Conservation (phyloP, 2,329 filamentous ascomycete species). For the Chrysoporthe deuterocubensis region DNA sequence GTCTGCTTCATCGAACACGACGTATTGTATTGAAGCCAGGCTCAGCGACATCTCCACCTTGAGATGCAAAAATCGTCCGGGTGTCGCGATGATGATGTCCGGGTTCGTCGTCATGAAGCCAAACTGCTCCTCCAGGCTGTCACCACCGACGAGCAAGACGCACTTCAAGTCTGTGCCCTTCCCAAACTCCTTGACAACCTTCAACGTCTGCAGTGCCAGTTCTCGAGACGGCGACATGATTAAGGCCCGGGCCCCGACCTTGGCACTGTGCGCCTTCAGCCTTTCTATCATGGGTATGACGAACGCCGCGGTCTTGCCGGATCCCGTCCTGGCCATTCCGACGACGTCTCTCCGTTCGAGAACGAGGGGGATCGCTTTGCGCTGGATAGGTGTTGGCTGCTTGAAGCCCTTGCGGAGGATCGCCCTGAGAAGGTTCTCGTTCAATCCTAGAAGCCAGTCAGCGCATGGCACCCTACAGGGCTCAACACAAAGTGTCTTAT, state of each 20-base stretch:
- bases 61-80: constrained; percentile 92
- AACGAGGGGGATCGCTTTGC: constrained; percentile 92
- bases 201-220: constrained; percentile 90
- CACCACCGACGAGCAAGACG: constrained; percentile 91
- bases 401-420: constrained; percentile 94
- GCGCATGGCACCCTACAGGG: background rate
- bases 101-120: constrained; percentile 90
- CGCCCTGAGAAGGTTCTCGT: constrained; percentile 81
- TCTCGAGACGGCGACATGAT: constrained; percentile 93
- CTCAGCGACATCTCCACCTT: constrained; percentile 96
- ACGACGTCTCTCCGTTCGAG: constrained; percentile 94
- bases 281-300: constrained; percentile 98
- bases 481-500: background rate
- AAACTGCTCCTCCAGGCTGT: constrained; percentile 95
- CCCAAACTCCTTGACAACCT: constrained; percentile 94
- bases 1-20: constrained; percentile 98
- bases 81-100: constrained; percentile 96
- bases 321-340: constrained; percentile 98
- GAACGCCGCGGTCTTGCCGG: constrained; percentile 97
- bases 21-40: constrained; percentile 87
- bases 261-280: constrained; percentile 83
- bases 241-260: constrained; percentile 83
- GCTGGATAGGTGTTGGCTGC: constrained; percentile 95
- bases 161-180: constrained; percentile 88
- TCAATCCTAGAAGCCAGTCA: constrained; percentile 61